Evolutionary conservation across 306 rosid species (phyloP), one percentile per base, ranked within the genome.

Genomic region (Lupinus albus): DNA sequence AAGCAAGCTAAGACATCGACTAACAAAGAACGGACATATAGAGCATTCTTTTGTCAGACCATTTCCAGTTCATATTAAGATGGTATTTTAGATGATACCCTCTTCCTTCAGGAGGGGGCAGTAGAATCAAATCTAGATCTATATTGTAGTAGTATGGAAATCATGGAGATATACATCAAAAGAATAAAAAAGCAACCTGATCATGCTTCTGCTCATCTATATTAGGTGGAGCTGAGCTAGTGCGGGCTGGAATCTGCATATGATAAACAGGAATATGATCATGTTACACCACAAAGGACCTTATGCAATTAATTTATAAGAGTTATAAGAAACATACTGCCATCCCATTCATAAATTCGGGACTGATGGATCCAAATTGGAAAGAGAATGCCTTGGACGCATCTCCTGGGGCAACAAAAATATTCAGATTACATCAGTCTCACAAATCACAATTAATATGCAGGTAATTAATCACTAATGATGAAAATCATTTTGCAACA

Each of bases 171-270:
- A 11, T 10, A 7, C 30, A 9, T 33, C 2, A 59, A 55, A 9
- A 14, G 52, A 25, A 25, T 25, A 2, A 25, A 25, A 1, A 25
- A 25, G 50, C 65, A 71, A 91, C 99, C 88, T 91, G 97, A 46
- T 84, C 95, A 56, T 77, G 84, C 80, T 87, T 87, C 83, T 90
- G 99, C 80, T 94, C 97, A 64, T 88, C 96, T 81, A 94, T 73
- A 87, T 91, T 91, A 44, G 99, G 97, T 63, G 99, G 99, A 25
- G 96, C 97, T 69, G 99, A 94, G 84, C 84, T 88, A 15, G 99
- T 94, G 53, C 97, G 88, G 68, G 96, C 91, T 46, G 97, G 97
- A 82, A 94, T 75, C 99, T 94, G 83, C 68, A 79, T 68, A 76
- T 53, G 48, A 33, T 47, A 76, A 74, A 69, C 52, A 55, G 17